Evolutionary conservation across 2,329 filamentous ascomycete species (phyloP), one percentile per base, ranked within the genome.

Genomic region (Cercospora sp.): DNA sequence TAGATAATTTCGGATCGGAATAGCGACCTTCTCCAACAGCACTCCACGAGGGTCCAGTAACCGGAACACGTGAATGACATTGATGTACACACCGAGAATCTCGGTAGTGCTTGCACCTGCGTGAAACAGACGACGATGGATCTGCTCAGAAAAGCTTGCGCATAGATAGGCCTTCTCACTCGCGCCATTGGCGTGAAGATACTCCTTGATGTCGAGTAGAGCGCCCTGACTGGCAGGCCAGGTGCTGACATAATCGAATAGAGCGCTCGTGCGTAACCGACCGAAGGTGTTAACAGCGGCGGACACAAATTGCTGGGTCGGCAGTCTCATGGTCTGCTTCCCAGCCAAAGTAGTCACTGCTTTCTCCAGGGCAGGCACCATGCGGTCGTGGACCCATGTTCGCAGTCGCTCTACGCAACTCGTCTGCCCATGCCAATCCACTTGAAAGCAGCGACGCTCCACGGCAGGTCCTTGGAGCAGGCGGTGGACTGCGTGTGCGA

Each of bases 201-300:
- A 86, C 51, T 76, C 75, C 70, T 87, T 87, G 70, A 94, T 86
- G 75, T 95, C 92, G 31, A 92, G 86, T 2, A 95, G 84, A 0
- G 90, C 92, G 2, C 89, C 89, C 64, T 86, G 84, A 72, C 90
- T 92, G 39, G 85, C 80, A 3, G 91, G 90, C 91, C 91, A 95
- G 66, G 86, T 84, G 66, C 91, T 84, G 57, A 93, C 89, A 75
- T 94, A 93, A 75, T 94, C 90, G 74, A 93, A 94, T 9, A 95
- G 82, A 75, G 93, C 89, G 7, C 86, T 83, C 57, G 90, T 91
- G 53, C 92, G 86, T 59, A 91, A 82, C 18, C 87, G 85, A 2
- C 91, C 91, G 16, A 94, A 83, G 55, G 89, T 86, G 2, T 86
- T 87, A 55, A 92, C 79, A 16, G 89, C 90, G 73, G 90, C 89